A percentile compares a stretch with the other conserved stretches of the same genome.
These are phyloP conservation scores for Aspergillus aculeatus DNA, from an alignment of 2,329 filamentous ascomycete species.

Conservation along the genomic window DNA sequence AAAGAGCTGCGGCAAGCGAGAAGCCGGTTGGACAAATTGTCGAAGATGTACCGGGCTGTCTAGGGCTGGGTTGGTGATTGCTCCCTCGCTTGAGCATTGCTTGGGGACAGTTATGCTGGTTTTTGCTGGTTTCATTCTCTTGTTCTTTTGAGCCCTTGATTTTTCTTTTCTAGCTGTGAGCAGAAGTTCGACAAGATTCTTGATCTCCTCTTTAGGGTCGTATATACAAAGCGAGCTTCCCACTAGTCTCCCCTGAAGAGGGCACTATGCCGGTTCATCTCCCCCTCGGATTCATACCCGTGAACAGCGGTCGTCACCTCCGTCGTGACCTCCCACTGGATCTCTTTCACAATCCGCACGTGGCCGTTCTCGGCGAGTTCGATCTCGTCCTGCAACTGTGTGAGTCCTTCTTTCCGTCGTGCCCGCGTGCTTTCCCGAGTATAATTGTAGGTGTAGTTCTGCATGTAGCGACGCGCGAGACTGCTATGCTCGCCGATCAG, in stretches of 20 bases:
- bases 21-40: too few species aligned
- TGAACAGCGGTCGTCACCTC: slow-evolving; percentile 8
- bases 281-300: neutral
- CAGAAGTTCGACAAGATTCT: too few species aligned
- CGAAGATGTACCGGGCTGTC: too few species aligned
- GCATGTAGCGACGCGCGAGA: slow-evolving; percentile 14
- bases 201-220: too few species aligned
- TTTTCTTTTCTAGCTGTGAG: too few species aligned
- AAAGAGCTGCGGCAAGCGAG: too few species aligned
- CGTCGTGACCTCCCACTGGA: slow-evolving; percentile 19
- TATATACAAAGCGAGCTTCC: neutral
- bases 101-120: too few species aligned
- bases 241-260: neutral
- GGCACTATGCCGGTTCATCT: neutral
- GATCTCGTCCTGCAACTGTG: slow-evolving; percentile 17
- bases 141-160: too few species aligned
- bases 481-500: slow-evolving; percentile 18
- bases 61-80: too few species aligned
- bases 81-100: too few species aligned
- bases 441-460: slow-evolving; percentile 4
- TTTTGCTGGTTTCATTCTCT: too few species aligned
- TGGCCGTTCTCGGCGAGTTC: slow-evolving; percentile 18
- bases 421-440: slow-evolving; percentile 9
- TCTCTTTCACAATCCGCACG: slow-evolving; percentile 20
- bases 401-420: slow-evolving; percentile 13